These are phyloP conservation scores for Vitis rotundifolia DNA, from an alignment of 164 flowering plant genomes.

Conservation along the genomic window DNA sequence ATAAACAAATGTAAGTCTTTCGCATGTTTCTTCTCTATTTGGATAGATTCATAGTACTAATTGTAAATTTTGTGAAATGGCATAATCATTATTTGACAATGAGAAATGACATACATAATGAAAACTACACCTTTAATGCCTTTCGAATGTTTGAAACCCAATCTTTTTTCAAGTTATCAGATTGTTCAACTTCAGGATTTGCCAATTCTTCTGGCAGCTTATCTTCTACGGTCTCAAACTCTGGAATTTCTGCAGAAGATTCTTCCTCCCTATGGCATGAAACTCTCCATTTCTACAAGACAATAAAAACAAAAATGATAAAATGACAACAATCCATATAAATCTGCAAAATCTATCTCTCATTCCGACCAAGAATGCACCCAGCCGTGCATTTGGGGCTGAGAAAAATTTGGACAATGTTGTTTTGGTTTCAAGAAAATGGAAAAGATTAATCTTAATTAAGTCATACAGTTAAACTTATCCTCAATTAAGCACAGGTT, in stretches of 20 bases:
- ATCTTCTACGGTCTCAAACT: conserved; percentile 5
- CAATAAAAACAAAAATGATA: neutral
- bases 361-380: neutral
- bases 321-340: neutral
- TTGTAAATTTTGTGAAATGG: no score
- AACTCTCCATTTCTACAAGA: conserved; percentile 16
- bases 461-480: neutral
- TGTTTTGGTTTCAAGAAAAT: neutral
- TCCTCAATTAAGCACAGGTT: neutral
- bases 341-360: neutral
- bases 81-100: no score
- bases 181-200: neutral
- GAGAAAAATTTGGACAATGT: no score
- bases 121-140: conserved; percentile 1
- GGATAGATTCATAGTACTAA: no score
- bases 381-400: no score
- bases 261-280: conserved; percentile 17
- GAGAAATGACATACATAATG: no score
- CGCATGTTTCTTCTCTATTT: no score
- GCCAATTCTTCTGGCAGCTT: conserved; percentile 5
- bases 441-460: neutral
- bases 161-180: conserved; percentile 3
- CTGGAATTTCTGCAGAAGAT: neutral
- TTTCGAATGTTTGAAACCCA: conserved; percentile 6
- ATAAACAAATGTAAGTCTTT: no score